These are phyloP conservation scores for Neopestalotiopsis clavispora DNA, from an alignment of 2,329 filamentous ascomycete species.

Conservation along the genomic window DNA sequence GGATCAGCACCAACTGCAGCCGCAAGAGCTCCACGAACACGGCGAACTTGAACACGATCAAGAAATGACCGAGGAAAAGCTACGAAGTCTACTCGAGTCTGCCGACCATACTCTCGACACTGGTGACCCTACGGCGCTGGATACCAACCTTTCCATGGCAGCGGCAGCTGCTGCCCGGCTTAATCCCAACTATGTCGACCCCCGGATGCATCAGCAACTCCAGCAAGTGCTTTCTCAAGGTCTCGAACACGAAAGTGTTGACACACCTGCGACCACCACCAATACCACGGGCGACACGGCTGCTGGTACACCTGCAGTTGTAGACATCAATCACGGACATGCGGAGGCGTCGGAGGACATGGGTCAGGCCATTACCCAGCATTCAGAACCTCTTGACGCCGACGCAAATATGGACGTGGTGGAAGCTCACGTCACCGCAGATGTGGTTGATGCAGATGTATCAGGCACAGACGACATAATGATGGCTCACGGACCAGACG, in stretches of 20 bases:
- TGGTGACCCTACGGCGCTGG: slow-evolving; percentile 43
- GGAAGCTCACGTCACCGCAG: slow-evolving; percentile 16
- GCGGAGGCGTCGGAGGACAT: neutral
- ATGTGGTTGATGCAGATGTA: slow-evolving; percentile 2
- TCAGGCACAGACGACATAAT: slow-evolving; percentile 31
- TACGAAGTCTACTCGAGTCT: slow-evolving; percentile 49
- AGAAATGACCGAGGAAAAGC: slow-evolving; percentile 52
- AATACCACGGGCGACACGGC: neutral
- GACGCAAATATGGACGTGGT: neutral
- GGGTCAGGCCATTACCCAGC: neutral
- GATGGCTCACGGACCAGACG: slow-evolving; percentile 28
- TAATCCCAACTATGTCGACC: slow-evolving; percentile 59
- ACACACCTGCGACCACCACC: neutral
- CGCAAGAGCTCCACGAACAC: slow-evolving; percentile 4
- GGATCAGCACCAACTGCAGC: slow-evolving; percentile 15
- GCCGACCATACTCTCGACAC: slow-evolving; percentile 27
- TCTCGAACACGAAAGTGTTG: neutral
- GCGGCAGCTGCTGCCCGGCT: slow-evolving; percentile 61
- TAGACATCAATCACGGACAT: neutral
- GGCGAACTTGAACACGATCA: neutral
- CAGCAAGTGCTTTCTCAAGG: neutral
- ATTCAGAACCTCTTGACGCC: neutral
- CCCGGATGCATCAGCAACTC: slow-evolving; percentile 40
- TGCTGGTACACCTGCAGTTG: neutral
- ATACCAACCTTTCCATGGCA: slow-evolving; percentile 58